Percentiles rank a stretch among this genome's conserved stretches.
Evolutionary conservation across 352 stramenopile species (phyloP).

Genomic region (Globisporangium abappressorium): DNA sequence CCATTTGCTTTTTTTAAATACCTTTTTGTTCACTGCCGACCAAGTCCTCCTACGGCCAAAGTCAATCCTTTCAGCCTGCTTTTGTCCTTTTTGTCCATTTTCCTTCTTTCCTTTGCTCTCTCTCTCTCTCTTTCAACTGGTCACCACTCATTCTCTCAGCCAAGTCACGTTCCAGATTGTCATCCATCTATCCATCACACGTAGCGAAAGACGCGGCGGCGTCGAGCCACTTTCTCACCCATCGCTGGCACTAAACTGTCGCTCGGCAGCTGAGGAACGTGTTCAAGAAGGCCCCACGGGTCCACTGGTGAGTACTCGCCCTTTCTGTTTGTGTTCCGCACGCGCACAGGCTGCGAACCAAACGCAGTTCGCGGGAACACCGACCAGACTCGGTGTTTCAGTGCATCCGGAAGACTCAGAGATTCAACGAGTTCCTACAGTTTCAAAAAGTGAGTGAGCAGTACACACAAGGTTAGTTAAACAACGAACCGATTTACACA

Average conservation of each 20-base stretch:
- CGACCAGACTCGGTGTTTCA: slow-evolving; percentile 68
- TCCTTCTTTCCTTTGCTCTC: background rate
- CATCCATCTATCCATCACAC: slow-evolving; percentile 29
- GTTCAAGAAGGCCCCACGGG: slow-evolving; percentile 74
- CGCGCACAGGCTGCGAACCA: slow-evolving; percentile 26
- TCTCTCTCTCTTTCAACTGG: too few species aligned
- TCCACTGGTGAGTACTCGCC: slow-evolving; percentile 47
- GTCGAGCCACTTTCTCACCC: slow-evolving; percentile 46
- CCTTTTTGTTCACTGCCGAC: slow-evolving; percentile 16
- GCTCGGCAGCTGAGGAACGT: slow-evolving; percentile 67
- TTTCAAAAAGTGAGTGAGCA: background rate
- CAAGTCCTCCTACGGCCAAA: background rate
- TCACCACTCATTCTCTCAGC: background rate
- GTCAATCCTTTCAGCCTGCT: background rate
- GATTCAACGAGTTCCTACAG: slow-evolving; percentile 66
- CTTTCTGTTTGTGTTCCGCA: slow-evolving; percentile 17
- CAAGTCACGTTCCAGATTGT: background rate
- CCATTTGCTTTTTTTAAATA: slow-evolving; percentile 28
- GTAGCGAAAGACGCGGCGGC: slow-evolving; percentile 67
- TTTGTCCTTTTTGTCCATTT: slow-evolving; percentile 5
- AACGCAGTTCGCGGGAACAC: slow-evolving; percentile 58
- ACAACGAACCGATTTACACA: background rate
- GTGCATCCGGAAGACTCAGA: slow-evolving; percentile 47
- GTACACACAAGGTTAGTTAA: background rate
- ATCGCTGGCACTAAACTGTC: slow-evolving; percentile 45